Conservation (phyloP, 768 basidiomycete genomes). For the Tylopilus subfusipes region DNA sequence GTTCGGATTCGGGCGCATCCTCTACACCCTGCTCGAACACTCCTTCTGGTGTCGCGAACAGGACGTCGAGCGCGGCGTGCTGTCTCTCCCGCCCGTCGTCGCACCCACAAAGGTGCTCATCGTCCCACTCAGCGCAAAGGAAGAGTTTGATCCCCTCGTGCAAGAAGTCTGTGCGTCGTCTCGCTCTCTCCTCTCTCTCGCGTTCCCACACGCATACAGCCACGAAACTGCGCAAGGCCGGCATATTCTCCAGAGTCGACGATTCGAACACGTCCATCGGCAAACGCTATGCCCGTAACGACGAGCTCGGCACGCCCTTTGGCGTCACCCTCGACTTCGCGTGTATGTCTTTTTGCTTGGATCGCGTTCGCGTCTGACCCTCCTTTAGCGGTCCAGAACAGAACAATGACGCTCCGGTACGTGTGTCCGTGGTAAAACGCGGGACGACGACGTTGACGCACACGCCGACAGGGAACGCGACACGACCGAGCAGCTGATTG, state of each 20-base stretch:
- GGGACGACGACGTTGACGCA: not conserved
- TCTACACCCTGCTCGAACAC: constrained; percentile 93
- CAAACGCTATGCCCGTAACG: constrained; percentile 95
- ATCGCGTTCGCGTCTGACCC: not conserved
- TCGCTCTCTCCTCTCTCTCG: not conserved
- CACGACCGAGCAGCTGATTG: constrained; percentile 90
- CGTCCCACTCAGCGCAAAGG: constrained; percentile 85
- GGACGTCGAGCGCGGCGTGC: constrained; percentile 82
- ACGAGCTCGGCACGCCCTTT: constrained; percentile 97
- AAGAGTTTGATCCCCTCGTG: constrained; percentile 81
- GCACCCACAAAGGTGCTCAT: constrained; percentile 97
- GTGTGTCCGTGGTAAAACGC: constrained; percentile 24
- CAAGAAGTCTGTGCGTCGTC: constrained; percentile 83
- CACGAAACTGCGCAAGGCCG: constrained; percentile 78
- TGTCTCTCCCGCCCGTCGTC: constrained; percentile 84
- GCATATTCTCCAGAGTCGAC: constrained; percentile 91
- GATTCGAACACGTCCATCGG: constrained; percentile 95
- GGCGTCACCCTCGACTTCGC: constrained; percentile 97
- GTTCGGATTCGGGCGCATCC: constrained; percentile 93
- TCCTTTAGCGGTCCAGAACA: constrained; percentile 74
- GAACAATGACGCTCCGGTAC: constrained; percentile 91
- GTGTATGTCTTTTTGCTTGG: constrained; percentile 35
- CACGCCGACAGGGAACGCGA: constrained; percentile 73
- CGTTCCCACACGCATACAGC: constrained; percentile 44
- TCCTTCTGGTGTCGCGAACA: constrained; percentile 93